Evolutionary conservation across 1,284 basidiomycete genomes (phyloP), one percentile per base, ranked within the genome.

Genomic region (Paramarasmius palmivorus): DNA sequence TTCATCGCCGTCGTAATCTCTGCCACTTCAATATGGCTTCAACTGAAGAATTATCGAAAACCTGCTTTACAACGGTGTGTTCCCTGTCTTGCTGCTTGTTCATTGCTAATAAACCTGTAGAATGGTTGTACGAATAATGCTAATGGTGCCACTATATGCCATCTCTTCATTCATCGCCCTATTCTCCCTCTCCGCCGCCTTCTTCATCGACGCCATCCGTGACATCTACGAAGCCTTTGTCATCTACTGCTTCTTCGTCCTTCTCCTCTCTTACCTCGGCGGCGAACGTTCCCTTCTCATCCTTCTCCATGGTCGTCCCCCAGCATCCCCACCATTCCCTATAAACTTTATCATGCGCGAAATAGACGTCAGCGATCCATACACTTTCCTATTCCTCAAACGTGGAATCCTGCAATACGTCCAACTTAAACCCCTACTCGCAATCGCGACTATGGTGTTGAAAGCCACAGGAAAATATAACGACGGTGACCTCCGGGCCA

Each of bases 141-240:
- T 98, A 62, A 98, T 98, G 95, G 93, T 98, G 2, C 94, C 95
- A 2, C 76, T 98, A 44, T 98, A 98, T 69, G 93, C 88, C 1
- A 78, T 98, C 20, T 84, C 95, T 0, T 96, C 93, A 2, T 78
- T 96, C 61, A 95, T 98, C 59, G 94, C 96, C 1, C 78, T 99
- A 46, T 95, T 95, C 74, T 98, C 95, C 0, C 77, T 98, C 50
- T 89, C 96, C 65, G 92, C 93, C 1, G 96, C 96, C 0, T 98
- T 98, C 73, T 90, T 97, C 61, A 97, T 99, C 61, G 96, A 99
- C 68, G 92, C 87, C 20, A 78, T 98, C 54, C 83, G 96, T 38
- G 97, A 99, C 69, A 84, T 99, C 10, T 99, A 99, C 72, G 96
- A 99, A 81, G 95, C 94, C 1, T 98, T 97, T 67, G 95, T 98